Conservation (phyloP, 306 rosid species). For the Parietaria judaica region DNA sequence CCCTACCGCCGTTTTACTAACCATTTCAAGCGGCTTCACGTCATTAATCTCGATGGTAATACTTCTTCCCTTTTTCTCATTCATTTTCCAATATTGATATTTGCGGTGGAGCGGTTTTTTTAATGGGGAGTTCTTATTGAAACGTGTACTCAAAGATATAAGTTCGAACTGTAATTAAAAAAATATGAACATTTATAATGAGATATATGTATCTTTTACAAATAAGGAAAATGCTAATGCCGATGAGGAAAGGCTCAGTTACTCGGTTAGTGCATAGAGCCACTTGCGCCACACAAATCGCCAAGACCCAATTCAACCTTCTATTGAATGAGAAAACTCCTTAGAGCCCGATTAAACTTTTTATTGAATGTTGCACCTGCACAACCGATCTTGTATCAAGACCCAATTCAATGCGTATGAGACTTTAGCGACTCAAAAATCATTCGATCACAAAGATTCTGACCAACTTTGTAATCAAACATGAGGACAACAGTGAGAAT, state of each 20-base stretch:
- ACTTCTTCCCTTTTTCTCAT: no score
- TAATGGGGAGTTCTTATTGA: no score
- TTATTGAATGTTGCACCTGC: slow-evolving; percentile 63
- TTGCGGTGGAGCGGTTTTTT: no score
- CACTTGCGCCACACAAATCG: slow-evolving; percentile 43
- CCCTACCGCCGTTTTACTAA: no score
- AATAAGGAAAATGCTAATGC: slow-evolving; percentile 52
- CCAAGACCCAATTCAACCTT: slow-evolving; percentile 48
- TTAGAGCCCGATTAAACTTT: slow-evolving; percentile 55
- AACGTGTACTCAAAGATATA: no score
- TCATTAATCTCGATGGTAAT: slow-evolving; percentile 41
- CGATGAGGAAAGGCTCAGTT: slow-evolving; percentile 54
- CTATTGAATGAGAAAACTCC: no score
- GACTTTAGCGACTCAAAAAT: background rate
- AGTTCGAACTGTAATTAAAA: no score
- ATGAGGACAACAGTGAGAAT: slow-evolving; percentile 62
- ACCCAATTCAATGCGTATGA: background rate
- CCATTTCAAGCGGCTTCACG: slow-evolving; percentile 23
- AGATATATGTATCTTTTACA: slow-evolving; percentile 21
- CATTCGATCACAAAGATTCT: background rate
- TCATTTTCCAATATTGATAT: no score
- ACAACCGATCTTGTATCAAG: slow-evolving; percentile 3
- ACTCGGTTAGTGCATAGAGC: slow-evolving; percentile 36
- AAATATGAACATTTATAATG: no score
- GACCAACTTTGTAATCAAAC: slow-evolving; percentile 82